phyloP scores from a whole-genome alignment of 768 basidiomycete genomes.

The Dioszegia hungarica region DNA sequence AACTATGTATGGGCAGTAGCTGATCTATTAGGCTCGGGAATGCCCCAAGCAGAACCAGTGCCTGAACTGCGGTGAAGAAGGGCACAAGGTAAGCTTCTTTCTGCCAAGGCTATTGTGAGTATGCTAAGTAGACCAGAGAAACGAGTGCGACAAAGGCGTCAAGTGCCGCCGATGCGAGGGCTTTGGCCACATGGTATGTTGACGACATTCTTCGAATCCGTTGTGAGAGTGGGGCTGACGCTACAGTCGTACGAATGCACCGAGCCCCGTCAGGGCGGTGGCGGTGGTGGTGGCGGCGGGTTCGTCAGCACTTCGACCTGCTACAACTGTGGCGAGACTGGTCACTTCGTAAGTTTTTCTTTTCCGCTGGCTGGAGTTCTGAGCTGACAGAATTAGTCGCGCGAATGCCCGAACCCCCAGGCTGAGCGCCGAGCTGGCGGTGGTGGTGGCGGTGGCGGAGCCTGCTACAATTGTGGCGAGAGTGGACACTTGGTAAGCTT shows the following conservation, averaged over 20 bases:
- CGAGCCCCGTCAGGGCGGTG: constrained; percentile 7
- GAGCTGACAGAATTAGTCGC: not conserved
- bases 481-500: constrained; percentile 20
- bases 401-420: constrained; percentile 6
- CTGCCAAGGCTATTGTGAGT: no score
- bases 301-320: not conserved
- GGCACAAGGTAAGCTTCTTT: constrained; percentile 14
- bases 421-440: constrained; percentile 1
- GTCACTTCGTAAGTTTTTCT: constrained; percentile 9
- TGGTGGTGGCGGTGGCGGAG: not conserved
- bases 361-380: not conserved
- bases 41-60: constrained; percentile 12
- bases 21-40: constrained; percentile 12
- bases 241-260: constrained; percentile 21
- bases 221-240: no score
- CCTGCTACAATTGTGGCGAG: constrained; percentile 23
- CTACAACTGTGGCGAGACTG: constrained; percentile 12
- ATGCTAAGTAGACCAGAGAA: not conserved
- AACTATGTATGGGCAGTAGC: not conserved
- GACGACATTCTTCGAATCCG: no score
- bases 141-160: not conserved
- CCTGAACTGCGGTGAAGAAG: constrained; percentile 18
- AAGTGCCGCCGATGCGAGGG: constrained; percentile 4
- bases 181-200: constrained; percentile 4
- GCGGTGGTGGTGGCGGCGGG: constrained; percentile 5